Conservation (phyloP, 1,284 basidiomycete genomes). For the Sporisorium reilianum region DNA sequence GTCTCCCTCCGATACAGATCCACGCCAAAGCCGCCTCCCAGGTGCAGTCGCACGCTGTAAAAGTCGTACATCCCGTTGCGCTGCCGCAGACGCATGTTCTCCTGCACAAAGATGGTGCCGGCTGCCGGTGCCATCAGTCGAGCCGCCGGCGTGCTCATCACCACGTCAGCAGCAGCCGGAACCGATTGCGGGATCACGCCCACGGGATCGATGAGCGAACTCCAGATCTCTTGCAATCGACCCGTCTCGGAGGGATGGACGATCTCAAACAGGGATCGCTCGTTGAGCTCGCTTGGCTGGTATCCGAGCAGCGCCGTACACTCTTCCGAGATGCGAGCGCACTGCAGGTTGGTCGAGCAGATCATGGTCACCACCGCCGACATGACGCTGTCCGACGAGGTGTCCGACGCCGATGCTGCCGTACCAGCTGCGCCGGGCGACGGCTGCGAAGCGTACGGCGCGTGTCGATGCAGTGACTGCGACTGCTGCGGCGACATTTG, state of each 20-base stretch:
- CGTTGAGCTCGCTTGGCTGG: slow-evolving; percentile 45
- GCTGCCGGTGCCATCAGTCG: slow-evolving; percentile 52
- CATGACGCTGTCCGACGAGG: slow-evolving; percentile 16
- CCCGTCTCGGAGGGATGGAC: slow-evolving; percentile 53
- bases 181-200: slow-evolving; percentile 45
- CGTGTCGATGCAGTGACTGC: slow-evolving; percentile 9
- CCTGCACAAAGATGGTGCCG: slow-evolving; percentile 59
- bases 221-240: slow-evolving; percentile 50
- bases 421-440: not conserved
- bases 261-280: slow-evolving; percentile 51
- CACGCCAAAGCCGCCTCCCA: slow-evolving; percentile 58
- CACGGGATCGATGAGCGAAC: slow-evolving; percentile 52
- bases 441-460: slow-evolving; percentile 10
- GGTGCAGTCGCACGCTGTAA: slow-evolving; percentile 55
- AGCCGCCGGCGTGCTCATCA: slow-evolving; percentile 40
- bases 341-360: slow-evolving; percentile 56
- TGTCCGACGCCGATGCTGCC: slow-evolving; percentile 9
- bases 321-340: slow-evolving; percentile 54
- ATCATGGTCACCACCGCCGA: slow-evolving; percentile 54
- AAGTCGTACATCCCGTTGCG: slow-evolving; percentile 53
- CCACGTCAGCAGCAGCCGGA: slow-evolving; percentile 41
- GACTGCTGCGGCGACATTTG: slow-evolving; percentile 2
- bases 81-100: slow-evolving; percentile 53
- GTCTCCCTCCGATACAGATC: slow-evolving; percentile 57
- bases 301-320: slow-evolving; percentile 49